A percentile compares a stretch with the other conserved stretches of the same genome.
These are phyloP conservation scores for Backusella tuberculispora DNA, from an alignment of 192 early-diverging fungal species.

Conservation along the genomic window DNA sequence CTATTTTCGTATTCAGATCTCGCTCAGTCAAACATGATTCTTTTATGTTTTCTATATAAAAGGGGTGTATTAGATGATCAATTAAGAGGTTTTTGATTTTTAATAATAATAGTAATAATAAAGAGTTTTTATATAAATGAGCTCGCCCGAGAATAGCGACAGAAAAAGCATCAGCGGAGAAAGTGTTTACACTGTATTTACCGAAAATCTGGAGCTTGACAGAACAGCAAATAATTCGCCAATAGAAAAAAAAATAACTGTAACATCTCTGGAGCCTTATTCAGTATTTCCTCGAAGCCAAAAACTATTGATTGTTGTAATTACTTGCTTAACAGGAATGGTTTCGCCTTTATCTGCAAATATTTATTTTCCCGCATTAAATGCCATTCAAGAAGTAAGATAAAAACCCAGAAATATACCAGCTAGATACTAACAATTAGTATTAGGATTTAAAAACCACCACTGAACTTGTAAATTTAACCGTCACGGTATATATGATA, in stretches of 20 bases:
- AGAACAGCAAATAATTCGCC: background rate
- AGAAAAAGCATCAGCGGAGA: slow-evolving; percentile 4
- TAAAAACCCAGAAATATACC: background rate
- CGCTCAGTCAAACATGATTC: slow-evolving; percentile 1
- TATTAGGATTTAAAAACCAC: slow-evolving; percentile 35
- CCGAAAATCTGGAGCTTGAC: background rate
- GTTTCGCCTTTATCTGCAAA: slow-evolving; percentile 35
- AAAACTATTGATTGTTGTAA: slow-evolving; percentile 36
- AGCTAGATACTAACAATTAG: background rate
- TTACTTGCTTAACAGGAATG: slow-evolving; percentile 41
- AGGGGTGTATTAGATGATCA: background rate
- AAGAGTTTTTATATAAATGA: background rate
- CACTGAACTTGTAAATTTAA: slow-evolving; percentile 39
- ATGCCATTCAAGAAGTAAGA: slow-evolving; percentile 28
- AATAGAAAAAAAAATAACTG: background rate
- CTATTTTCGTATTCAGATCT: background rate
- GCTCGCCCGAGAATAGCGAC: background rate
- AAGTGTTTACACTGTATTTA: background rate
- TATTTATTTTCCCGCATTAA: slow-evolving; percentile 37
- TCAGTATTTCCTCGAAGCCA: slow-evolving; percentile 27
- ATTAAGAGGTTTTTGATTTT: background rate
- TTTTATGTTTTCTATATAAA: background rate
- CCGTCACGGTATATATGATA: slow-evolving; percentile 44
- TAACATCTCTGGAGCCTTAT: slow-evolving; percentile 17
- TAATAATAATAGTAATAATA: background rate